Evolutionary conservation across 176 grass and related monocot species (phyloP).

Genomic region (Eleusine indica): DNA sequence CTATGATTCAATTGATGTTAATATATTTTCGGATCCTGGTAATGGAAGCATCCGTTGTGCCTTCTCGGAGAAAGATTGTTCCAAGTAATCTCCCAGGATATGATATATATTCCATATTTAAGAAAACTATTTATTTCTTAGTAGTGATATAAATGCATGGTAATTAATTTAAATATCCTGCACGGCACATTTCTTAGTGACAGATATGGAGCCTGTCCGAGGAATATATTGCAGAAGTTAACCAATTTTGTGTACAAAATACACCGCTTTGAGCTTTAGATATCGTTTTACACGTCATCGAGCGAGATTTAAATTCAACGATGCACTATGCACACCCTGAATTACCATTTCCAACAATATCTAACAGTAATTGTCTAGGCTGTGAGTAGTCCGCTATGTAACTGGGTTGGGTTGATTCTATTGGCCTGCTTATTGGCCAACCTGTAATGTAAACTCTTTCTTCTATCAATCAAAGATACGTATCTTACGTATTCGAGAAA

Average conservation of each 20-base stretch:
- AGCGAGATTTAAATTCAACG: neutral
- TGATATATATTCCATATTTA: constrained; percentile 5
- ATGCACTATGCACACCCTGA: neutral
- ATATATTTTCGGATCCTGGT: neutral
- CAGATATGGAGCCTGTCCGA: neutral
- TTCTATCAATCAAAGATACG: no score
- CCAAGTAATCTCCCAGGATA: neutral
- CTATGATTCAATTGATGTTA: no score
- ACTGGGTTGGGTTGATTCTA: no score
- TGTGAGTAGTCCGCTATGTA: no score
- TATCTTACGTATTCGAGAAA: no score
- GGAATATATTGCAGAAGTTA: no score
- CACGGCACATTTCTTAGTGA: neutral
- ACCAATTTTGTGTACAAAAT: neutral
- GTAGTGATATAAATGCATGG: neutral
- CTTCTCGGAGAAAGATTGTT: neutral
- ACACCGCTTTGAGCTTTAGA: neutral
- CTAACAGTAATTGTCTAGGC: neutral
- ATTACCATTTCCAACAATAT: neutral
- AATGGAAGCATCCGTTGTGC: neutral
- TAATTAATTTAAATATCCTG: neutral
- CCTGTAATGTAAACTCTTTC: no score
- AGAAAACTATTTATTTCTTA: neutral
- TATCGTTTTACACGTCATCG: no score
- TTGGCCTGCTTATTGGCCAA: no score